A percentile compares a stretch with the other conserved stretches of the same genome.
phyloP scores from a whole-genome alignment of 805 yeast species.

The Ogataea paraovalis region DNA sequence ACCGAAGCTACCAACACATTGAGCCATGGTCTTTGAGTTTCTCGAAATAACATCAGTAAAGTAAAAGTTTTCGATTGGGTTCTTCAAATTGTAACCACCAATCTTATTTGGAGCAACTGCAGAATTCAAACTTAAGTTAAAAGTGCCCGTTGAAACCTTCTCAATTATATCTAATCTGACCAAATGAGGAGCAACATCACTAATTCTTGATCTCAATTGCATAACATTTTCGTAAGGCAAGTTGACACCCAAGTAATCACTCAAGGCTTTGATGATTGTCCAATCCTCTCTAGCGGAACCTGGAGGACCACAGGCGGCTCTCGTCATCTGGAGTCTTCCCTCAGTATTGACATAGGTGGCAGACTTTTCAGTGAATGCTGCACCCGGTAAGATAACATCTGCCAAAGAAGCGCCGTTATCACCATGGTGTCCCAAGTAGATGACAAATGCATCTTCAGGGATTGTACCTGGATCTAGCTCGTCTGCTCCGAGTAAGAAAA shows the following conservation, averaged over 20 bases:
- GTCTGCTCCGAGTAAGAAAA: conserved; percentile 82
- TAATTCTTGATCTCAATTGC: conserved; percentile 64
- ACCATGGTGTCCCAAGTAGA: conserved; percentile 91
- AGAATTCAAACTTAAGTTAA: conserved; percentile 52
- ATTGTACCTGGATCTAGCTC: conserved; percentile 65
- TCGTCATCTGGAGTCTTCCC: conserved; percentile 80
- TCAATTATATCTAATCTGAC: conserved; percentile 73
- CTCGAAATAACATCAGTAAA: conserved; percentile 85
- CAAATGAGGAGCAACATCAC: conserved; percentile 77
- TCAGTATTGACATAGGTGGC: conserved; percentile 87
- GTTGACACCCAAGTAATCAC: conserved; percentile 67
- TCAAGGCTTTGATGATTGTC: conserved; percentile 79
- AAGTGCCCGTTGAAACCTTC: conserved; percentile 55
- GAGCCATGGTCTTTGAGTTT: conserved; percentile 88
- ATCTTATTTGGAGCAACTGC: conserved; percentile 33
- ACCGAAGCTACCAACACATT: conserved; percentile 71
- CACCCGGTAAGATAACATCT: conserved; percentile 80
- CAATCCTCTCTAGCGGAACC: conserved; percentile 91
- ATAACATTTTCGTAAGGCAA: conserved; percentile 74
- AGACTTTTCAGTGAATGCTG: conserved; percentile 84
- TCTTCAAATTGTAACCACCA: conserved; percentile 45
- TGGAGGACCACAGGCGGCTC: conserved; percentile 85
- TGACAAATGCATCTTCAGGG: conserved; percentile 82
- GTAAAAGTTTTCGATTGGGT: conserved; percentile 79
- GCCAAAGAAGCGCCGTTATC: conserved; percentile 85